A percentile compares a stretch with the other conserved stretches of the same genome.
phyloP scores from a whole-genome alignment of 192 early-diverging fungal species.

The Phycomyces blakesleeanus region DNA sequence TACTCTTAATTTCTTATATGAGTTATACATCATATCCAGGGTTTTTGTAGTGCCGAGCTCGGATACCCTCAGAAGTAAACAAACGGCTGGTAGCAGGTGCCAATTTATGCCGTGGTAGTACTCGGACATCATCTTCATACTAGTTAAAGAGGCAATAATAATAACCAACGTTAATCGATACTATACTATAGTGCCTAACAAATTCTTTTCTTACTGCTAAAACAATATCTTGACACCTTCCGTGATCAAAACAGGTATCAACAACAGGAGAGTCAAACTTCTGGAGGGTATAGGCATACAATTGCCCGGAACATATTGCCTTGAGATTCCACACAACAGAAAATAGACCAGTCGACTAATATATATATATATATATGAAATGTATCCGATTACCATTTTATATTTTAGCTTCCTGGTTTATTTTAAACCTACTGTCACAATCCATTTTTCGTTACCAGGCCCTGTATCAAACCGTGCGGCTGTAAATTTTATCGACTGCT shows the following conservation, averaged over 20 bases:
- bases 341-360: slow-evolving; percentile 71
- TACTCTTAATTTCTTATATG: too few relatives aligned
- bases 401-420: not conserved
- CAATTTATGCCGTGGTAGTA: not conserved
- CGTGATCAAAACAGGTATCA: slow-evolving; percentile 89
- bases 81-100: not conserved
- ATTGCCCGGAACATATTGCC: slow-evolving; percentile 70
- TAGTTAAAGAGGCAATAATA: not conserved
- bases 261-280: slow-evolving; percentile 79
- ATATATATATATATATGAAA: not conserved
- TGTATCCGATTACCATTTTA: not conserved
- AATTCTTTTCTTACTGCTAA: slow-evolving; percentile 48
- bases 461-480: slow-evolving; percentile 87
- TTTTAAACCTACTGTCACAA: slow-evolving; percentile 58
- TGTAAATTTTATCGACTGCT: slow-evolving; percentile 66
- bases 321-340: slow-evolving; percentile 92
- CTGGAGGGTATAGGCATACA: slow-evolving; percentile 85
- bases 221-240: slow-evolving; percentile 78
- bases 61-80: not conserved
- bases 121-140: slow-evolving; percentile 10
- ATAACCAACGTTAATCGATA: not conserved
- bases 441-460: slow-evolving; percentile 69
- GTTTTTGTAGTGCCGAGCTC: not conserved
- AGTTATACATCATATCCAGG: not conserved
- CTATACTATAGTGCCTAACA: not conserved